phyloP scores from a whole-genome alignment of 768 basidiomycete species.

The Naganishia onofrii region DNA sequence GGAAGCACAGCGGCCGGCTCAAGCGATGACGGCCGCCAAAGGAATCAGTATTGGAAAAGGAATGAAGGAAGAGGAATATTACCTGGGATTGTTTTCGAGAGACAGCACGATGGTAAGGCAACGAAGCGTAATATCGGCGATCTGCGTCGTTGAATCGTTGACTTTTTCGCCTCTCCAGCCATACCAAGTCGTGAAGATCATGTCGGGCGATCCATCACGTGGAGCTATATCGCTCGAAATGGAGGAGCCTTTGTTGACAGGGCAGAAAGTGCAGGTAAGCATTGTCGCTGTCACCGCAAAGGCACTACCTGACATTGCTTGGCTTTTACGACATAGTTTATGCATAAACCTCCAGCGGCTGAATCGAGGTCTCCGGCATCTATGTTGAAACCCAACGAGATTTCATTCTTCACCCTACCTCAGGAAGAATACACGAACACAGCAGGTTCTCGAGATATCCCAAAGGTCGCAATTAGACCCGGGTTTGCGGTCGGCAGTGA shows the following conservation, averaged over 20 bases:
- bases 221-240: conserved; percentile 49
- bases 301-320: background rate
- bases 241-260: conserved; percentile 41
- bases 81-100: conserved; percentile 38
- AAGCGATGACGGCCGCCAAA: conserved; percentile 20
- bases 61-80: conserved; percentile 51
- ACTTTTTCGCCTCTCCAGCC: background rate
- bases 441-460: background rate
- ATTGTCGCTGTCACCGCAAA: background rate
- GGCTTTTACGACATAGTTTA: conserved; percentile 16
- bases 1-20: conserved; percentile 11
- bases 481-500: conserved; percentile 28
- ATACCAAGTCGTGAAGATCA: conserved; percentile 43
- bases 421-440: conserved; percentile 7
- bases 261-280: conserved; percentile 48
- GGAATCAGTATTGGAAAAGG: conserved; percentile 29
- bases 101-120: conserved; percentile 3
- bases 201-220: conserved; percentile 50
- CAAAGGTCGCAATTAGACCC: background rate
- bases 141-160: background rate
- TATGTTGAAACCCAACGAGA: background rate
- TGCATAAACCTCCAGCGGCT: conserved; percentile 20
- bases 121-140: background rate
- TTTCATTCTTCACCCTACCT: conserved; percentile 26
- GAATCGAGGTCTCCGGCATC: background rate